Conservation (phyloP, 164 flowering plant genomes). For the Chimonanthus salicifolius region DNA sequence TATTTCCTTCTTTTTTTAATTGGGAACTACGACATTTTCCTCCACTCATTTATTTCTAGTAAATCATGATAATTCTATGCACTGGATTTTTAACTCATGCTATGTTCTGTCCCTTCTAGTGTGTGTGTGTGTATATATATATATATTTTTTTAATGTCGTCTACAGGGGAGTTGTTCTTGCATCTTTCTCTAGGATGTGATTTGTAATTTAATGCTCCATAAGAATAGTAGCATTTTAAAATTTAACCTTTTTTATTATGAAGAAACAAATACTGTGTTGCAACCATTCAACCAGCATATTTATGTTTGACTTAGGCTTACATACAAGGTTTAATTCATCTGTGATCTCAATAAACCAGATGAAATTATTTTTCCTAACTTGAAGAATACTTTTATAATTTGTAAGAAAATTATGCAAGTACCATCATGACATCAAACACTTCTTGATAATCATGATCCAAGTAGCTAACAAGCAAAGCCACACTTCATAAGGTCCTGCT, state of each 20-base stretch:
- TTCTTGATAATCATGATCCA: too few species aligned
- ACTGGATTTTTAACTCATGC: background rate
- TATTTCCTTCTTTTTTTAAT: constrained; percentile 15
- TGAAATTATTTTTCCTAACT: background rate
- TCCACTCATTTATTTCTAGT: background rate
- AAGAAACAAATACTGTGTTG: background rate
- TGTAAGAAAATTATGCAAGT: too few species aligned
- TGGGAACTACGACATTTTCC: too few species aligned
- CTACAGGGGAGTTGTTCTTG: background rate
- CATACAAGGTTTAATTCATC: background rate
- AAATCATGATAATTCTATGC: background rate
- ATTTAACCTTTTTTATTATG: background rate
- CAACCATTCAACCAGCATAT: background rate
- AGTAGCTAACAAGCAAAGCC: too few species aligned
- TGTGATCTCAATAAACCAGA: background rate
- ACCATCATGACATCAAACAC: too few species aligned
- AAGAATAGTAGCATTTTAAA: background rate
- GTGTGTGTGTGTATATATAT: background rate
- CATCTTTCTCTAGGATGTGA: background rate
- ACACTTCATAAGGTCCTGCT: too few species aligned
- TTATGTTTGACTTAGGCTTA: background rate
- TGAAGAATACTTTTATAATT: too few species aligned
- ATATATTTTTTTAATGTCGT: background rate
- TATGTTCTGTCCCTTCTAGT: background rate
- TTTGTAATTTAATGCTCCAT: background rate